phyloP scores from a whole-genome alignment of 345 rosid genomes.

The Brassica carinata region DNA sequence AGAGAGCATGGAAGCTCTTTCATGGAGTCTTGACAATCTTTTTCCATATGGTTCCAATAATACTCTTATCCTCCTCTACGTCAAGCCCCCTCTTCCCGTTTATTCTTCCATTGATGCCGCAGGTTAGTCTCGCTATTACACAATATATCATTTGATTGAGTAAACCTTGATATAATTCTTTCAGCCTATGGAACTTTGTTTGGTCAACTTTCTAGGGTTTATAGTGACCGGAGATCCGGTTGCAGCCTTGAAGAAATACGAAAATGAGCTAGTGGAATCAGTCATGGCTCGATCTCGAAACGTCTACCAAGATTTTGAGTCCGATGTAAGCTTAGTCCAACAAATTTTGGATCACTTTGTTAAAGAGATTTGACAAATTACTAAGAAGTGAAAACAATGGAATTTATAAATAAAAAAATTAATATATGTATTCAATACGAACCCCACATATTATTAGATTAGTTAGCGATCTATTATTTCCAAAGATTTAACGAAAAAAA shows the following conservation, averaged over 20 bases:
- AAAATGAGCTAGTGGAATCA: conserved; percentile 52
- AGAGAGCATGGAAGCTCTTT: conserved; percentile 91
- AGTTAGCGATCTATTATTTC: background rate
- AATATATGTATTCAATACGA: background rate
- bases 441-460: background rate
- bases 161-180: background rate
- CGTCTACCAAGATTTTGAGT: conserved; percentile 49
- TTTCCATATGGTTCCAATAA: conserved; percentile 42
- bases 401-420: no score
- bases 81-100: conserved; percentile 73
- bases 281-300: conserved; percentile 81
- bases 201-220: conserved; percentile 47
- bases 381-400: background rate
- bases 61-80: conserved; percentile 74
- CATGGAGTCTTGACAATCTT: conserved; percentile 74
- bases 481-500: background rate
- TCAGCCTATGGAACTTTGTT: background rate
- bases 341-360: background rate
- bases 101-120: conserved; percentile 68
- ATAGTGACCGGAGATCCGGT: conserved; percentile 55
- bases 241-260: conserved; percentile 54
- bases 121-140: conserved; percentile 40
- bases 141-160: background rate
- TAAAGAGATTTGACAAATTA: background rate
- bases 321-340: conserved; percentile 3